These are phyloP conservation scores for Camelina neglecta DNA, from an alignment of 345 rosid species.

Conservation along the genomic window DNA sequence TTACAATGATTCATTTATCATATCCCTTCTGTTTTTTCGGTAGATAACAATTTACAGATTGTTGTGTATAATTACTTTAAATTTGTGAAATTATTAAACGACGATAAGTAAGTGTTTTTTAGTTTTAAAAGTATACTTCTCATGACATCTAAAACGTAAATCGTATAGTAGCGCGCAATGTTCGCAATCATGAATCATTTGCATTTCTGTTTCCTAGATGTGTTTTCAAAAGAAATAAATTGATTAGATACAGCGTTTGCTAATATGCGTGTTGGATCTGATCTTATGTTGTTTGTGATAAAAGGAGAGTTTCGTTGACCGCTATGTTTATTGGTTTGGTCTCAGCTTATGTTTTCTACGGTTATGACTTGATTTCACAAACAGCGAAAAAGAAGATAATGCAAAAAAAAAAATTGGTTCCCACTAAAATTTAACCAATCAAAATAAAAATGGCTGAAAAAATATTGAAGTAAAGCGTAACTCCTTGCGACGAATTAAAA, in stretches of 20 bases:
- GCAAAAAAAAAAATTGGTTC: no score
- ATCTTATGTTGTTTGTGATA: not conserved
- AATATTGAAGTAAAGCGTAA: not conserved
- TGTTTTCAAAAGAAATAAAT: not conserved
- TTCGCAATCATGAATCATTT: not conserved
- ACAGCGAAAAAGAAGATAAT: no score
- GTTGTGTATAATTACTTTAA: not conserved
- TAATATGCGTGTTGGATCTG: not conserved
- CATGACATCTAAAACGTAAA: not conserved
- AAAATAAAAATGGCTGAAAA: no score
- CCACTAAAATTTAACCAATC: no score
- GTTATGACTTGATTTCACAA: no score
- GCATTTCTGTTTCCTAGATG: not conserved
- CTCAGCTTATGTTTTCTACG: no score
- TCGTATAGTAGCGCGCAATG: not conserved
- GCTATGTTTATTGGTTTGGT: no score
- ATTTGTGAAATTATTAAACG: not conserved
- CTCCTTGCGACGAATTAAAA: not conserved
- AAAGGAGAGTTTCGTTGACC: not conserved
- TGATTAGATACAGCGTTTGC: not conserved
- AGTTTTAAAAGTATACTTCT: not conserved
- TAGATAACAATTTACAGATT: slow-evolving; percentile 1
- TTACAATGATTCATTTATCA: slow-evolving; percentile 13
- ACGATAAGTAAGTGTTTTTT: not conserved
- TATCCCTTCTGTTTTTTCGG: not conserved